phyloP scores from a whole-genome alignment of 1,284 basidiomycete species.

The Violaceomyces palustris region DNA sequence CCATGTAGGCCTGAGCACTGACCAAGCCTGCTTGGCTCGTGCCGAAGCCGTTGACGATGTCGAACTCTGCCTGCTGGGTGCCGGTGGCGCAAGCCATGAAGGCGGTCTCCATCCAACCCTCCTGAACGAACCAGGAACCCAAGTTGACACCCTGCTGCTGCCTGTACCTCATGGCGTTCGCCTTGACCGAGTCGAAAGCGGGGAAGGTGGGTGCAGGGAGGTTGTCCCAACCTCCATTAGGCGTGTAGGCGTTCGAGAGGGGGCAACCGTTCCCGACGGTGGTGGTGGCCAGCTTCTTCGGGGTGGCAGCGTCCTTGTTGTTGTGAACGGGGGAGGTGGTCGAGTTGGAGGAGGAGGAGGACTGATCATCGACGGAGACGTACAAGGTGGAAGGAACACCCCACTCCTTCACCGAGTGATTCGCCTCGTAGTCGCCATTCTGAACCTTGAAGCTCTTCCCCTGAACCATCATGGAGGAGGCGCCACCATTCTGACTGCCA shows the following conservation, averaged over 20 bases:
- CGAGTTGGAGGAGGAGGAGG: slow-evolving; percentile 3
- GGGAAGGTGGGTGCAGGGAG: slow-evolving; percentile 37
- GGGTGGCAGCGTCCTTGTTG: slow-evolving; percentile 2
- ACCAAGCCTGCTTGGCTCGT: slow-evolving; percentile 57
- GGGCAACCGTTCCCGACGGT: slow-evolving; percentile 46
- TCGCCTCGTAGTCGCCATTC: slow-evolving; percentile 11
- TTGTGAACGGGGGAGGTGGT: no score
- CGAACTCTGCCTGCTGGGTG: slow-evolving; percentile 57
- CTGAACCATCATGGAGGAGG: slow-evolving; percentile 3
- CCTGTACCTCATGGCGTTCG: slow-evolving; percentile 47
- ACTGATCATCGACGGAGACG: slow-evolving; percentile 13
- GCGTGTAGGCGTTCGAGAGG: slow-evolving; percentile 36
- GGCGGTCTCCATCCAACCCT: slow-evolving; percentile 71
- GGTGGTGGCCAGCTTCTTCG: slow-evolving; percentile 15
- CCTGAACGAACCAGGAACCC: slow-evolving; percentile 62
- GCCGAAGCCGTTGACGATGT: slow-evolving; percentile 56
- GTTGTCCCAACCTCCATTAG: slow-evolving; percentile 31
- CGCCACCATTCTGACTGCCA: neutral
- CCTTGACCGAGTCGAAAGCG: slow-evolving; percentile 40
- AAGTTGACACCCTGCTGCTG: slow-evolving; percentile 44
- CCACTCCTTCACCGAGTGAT: slow-evolving; percentile 26
- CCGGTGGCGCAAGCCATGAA: slow-evolving; percentile 65
- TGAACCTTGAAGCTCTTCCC: slow-evolving; percentile 24
- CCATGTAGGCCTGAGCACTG: slow-evolving; percentile 58
- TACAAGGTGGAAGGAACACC: slow-evolving; percentile 37